A percentile compares a stretch with the other conserved stretches of the same genome.
These are phyloP conservation scores for Litsea cubeba DNA, from an alignment of 164 flowering plant species.

Conservation along the genomic window DNA sequence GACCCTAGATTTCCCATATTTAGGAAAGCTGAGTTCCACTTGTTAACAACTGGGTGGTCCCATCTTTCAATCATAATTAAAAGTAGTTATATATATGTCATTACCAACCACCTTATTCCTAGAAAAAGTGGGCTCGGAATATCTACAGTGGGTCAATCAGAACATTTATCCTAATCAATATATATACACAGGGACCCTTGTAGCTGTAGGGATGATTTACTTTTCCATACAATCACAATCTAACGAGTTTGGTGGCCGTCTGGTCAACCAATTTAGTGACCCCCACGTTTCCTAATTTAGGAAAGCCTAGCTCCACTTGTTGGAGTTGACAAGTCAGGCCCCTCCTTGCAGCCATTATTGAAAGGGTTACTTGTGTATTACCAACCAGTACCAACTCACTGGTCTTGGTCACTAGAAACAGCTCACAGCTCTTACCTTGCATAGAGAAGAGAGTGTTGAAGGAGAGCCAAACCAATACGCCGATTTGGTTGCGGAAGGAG, in stretches of 20 bases:
- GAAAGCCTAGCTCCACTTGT: not conserved
- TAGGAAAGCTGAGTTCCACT: not conserved
- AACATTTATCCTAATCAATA: not conserved
- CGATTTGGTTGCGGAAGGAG: slow-evolving; percentile 6
- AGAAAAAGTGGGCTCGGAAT: too few relatives aligned
- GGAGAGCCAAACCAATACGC: slow-evolving; percentile 22
- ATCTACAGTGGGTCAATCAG: too few relatives aligned
- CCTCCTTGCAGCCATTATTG: not conserved
- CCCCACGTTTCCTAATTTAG: not conserved
- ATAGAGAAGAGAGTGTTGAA: slow-evolving; percentile 20
- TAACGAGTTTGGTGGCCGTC: not conserved
- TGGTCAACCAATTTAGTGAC: too few relatives aligned
- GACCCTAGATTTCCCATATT: too few relatives aligned
- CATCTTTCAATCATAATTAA: too few relatives aligned
- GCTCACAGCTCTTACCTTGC: slow-evolving; percentile 4
- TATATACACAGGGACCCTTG: not conserved
- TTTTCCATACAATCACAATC: not conserved
- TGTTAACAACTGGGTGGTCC: not conserved
- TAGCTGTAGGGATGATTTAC: not conserved
- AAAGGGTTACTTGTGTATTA: too few relatives aligned
- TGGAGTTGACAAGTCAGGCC: not conserved
- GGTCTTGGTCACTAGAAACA: not conserved
- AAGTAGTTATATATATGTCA: too few relatives aligned
- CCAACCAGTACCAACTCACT: not conserved
- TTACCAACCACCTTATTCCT: too few relatives aligned